Conservation (phyloP, 1,284 basidiomycete species). For the Puccinia brachypodii region DNA sequence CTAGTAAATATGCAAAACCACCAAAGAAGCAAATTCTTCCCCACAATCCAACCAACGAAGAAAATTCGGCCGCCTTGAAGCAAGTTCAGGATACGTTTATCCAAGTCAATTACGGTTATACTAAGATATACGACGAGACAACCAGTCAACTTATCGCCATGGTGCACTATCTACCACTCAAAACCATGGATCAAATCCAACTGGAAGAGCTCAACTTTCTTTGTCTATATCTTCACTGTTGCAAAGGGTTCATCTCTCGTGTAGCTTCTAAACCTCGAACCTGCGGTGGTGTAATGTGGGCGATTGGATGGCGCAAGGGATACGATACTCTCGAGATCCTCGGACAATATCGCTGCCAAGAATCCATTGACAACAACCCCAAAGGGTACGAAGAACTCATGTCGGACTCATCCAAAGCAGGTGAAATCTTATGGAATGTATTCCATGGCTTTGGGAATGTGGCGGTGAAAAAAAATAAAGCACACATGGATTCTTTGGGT, state of each 20-base stretch:
- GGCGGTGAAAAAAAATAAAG: not conserved
- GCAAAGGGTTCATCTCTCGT: not conserved
- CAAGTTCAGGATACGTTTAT: not conserved
- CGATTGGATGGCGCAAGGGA: not conserved
- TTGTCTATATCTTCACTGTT: not conserved
- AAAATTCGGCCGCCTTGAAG: not conserved
- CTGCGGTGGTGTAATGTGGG: not conserved
- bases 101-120: not conserved
- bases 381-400: not conserved
- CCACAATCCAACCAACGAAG: not conserved
- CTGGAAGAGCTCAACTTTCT: not conserved
- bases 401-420: not conserved
- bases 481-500: not conserved
- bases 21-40: not conserved
- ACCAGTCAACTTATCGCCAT: not conserved
- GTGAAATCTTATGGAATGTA: constrained; percentile 1
- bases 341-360: not conserved
- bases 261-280: not conserved
- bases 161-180: not conserved
- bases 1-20: not conserved
- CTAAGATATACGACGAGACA: constrained; percentile 1
- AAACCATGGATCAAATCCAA: not conserved
- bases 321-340: not conserved
- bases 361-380: not conserved
- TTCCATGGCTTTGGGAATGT: not conserved